These are phyloP conservation scores for Sporothrix inflata DNA, from an alignment of 2,329 filamentous ascomycete species.

Conservation along the genomic window DNA sequence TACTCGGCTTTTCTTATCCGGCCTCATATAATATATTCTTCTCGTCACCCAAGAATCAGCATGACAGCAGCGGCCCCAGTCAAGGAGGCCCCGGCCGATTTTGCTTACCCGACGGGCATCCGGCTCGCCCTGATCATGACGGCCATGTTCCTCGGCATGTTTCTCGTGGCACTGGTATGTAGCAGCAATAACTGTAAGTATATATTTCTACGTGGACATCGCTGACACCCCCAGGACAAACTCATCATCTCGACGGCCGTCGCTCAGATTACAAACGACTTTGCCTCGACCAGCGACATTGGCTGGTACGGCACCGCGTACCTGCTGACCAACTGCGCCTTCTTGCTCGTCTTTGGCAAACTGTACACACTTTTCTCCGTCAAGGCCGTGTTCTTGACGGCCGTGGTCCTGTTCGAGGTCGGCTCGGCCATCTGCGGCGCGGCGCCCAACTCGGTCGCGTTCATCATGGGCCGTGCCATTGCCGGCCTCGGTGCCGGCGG, in stretches of 20 bases:
- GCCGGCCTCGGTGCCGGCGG: background rate
- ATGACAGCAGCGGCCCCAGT: background rate
- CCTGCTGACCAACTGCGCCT: constrained; percentile 25
- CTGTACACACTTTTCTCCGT: constrained; percentile 36
- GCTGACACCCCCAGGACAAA: background rate
- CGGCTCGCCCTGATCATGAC: background rate
- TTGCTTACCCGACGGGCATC: constrained; percentile 25
- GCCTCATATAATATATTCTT: too few species aligned
- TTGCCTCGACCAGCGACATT: constrained; percentile 23
- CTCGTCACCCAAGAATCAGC: background rate
- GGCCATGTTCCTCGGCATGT: constrained; percentile 26
- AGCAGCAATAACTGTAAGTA: too few species aligned
- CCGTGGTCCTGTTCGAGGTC: constrained; percentile 35
- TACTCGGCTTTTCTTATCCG: too few species aligned
- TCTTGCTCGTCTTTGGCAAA: constrained; percentile 46
- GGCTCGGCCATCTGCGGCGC: constrained; percentile 44
- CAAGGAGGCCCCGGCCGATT: constrained; percentile 9
- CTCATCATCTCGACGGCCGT: constrained; percentile 35
- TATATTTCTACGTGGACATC: too few species aligned
- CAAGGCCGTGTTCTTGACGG: background rate
- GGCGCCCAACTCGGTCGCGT: constrained; percentile 2
- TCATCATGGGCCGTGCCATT: background rate
- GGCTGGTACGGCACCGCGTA: constrained; percentile 30
- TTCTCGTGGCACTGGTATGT: constrained; percentile 18
- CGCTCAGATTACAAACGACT: constrained; percentile 26